A percentile compares a stretch with the other conserved stretches of the same genome.
phyloP scores from a whole-genome alignment of 345 rosid genomes.

The Eucalyptus polyanthemos region DNA sequence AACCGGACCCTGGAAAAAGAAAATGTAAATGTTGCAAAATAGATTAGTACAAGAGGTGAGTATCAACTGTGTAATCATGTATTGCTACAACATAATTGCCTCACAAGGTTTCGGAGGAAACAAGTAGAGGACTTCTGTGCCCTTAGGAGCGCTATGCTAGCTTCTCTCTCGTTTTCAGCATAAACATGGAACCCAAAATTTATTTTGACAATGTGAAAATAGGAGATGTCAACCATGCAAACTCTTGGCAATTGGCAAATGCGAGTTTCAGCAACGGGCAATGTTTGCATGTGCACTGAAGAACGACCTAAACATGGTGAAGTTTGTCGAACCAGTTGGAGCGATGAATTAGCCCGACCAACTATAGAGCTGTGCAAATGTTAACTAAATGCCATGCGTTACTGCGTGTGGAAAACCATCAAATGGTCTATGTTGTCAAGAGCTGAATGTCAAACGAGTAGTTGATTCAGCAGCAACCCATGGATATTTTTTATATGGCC shows the following conservation, averaged over 20 bases:
- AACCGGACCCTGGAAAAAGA: neutral
- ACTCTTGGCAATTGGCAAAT: neutral
- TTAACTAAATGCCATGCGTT: neutral
- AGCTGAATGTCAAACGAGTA: neutral
- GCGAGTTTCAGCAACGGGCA: no score
- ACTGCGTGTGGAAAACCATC: neutral
- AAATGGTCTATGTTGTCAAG: neutral
- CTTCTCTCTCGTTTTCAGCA: constrained; percentile 9
- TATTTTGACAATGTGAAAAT: neutral
- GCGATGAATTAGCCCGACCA: neutral
- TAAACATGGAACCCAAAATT: neutral
- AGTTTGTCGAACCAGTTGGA: neutral
- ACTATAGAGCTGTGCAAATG: neutral
- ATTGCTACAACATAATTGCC: constrained; percentile 18
- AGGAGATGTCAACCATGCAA: neutral
- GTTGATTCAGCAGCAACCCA: neutral
- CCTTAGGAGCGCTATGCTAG: constrained; percentile 7
- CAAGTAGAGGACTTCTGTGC: constrained; percentile 40
- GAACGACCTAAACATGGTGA: no score
- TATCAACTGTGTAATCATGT: neutral
- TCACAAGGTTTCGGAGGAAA: constrained; percentile 44
- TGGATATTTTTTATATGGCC: neutral
- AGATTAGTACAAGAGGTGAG: neutral
- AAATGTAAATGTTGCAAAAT: neutral
- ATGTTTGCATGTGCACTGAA: no score